These are phyloP conservation scores for Dichotomocladium elegans DNA, from an alignment of 371 early-diverging fungal genomes.

Conservation along the genomic window DNA sequence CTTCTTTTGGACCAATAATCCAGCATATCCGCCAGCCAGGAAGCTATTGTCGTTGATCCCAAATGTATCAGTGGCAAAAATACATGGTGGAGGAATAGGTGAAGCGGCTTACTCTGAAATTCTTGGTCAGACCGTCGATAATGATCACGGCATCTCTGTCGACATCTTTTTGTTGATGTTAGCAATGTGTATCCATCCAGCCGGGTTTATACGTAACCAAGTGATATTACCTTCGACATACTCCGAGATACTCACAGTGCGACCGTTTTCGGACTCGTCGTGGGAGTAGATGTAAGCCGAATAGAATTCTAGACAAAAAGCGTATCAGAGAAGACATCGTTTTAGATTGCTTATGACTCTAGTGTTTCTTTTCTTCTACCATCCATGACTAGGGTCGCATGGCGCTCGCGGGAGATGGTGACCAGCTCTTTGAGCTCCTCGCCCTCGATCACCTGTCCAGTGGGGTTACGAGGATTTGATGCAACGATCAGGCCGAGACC, in stretches of 20 bases:
- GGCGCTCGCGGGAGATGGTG: constrained; percentile 29
- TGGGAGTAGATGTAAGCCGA: constrained; percentile 44
- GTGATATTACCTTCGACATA: constrained; percentile 27
- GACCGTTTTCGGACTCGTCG: constrained; percentile 30
- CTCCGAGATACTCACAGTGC: constrained; percentile 37
- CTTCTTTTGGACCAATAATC: constrained; percentile 45
- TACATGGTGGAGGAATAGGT: too few relatives aligned
- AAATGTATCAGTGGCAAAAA: not conserved
- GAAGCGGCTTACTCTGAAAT: constrained; percentile 29
- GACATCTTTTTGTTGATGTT: constrained; percentile 38
- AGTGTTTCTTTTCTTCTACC: too few relatives aligned
- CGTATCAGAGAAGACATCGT: too few relatives aligned
- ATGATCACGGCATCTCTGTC: constrained; percentile 42
- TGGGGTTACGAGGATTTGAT: constrained; percentile 49
- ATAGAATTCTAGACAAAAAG: constrained; percentile 45
- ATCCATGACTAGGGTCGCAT: constrained; percentile 45
- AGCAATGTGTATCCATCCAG: too few relatives aligned
- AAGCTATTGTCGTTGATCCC: constrained; percentile 13
- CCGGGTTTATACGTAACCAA: too few relatives aligned
- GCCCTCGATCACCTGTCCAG: constrained; percentile 41
- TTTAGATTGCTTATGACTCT: not conserved
- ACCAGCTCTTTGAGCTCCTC: constrained; percentile 37
- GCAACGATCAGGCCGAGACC: constrained; percentile 42
- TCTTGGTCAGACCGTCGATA: constrained; percentile 43
- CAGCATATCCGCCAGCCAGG: constrained; percentile 53